A percentile compares a stretch with the other conserved stretches of the same genome.
phyloP scores from a whole-genome alignment of 208 protist genomes.

The Leishmania arabica region DNA sequence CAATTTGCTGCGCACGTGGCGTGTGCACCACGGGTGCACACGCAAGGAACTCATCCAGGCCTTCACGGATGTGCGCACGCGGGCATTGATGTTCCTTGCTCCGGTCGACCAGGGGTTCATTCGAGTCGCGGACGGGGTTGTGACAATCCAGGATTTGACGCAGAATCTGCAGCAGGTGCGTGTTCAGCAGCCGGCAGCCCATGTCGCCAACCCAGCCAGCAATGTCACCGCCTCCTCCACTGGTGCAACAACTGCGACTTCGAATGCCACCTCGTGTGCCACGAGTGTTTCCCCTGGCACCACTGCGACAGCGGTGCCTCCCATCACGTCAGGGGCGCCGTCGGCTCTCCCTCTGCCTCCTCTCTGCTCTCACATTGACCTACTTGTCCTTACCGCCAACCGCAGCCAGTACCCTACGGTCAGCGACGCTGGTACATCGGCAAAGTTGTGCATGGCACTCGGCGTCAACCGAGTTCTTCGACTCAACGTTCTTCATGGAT shows the following conservation, averaged over 20 bases:
- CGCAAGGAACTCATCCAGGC: conserved; percentile 78
- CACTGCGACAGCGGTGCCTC: neutral
- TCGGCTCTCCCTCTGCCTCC: conserved; percentile 21
- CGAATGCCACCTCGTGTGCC: neutral
- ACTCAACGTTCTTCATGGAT: conserved; percentile 50
- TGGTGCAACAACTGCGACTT: neutral
- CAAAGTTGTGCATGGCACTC: conserved; percentile 64
- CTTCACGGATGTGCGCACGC: conserved; percentile 44
- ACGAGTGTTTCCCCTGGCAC: neutral
- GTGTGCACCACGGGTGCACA: conserved; percentile 66
- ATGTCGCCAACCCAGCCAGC: neutral
- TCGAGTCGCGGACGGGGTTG: conserved; percentile 72
- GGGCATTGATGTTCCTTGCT: conserved; percentile 63
- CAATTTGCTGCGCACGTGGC: conserved; percentile 37
- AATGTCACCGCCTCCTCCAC: neutral
- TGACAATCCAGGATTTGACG: conserved; percentile 47
- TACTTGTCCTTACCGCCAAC: conserved; percentile 65
- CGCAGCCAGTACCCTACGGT: conserved; percentile 36
- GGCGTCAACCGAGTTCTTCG: conserved; percentile 74
- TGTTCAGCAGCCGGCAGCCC: neutral
- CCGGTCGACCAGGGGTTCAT: conserved; percentile 46
- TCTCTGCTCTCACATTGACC: conserved; percentile 40
- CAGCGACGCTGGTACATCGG: conserved; percentile 47
- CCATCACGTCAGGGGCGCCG: neutral
- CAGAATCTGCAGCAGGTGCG: conserved; percentile 20